Base-by-base conservation (phyloP, 176 grass and related monocot genomes). In the Pharus latifolius region DNA sequence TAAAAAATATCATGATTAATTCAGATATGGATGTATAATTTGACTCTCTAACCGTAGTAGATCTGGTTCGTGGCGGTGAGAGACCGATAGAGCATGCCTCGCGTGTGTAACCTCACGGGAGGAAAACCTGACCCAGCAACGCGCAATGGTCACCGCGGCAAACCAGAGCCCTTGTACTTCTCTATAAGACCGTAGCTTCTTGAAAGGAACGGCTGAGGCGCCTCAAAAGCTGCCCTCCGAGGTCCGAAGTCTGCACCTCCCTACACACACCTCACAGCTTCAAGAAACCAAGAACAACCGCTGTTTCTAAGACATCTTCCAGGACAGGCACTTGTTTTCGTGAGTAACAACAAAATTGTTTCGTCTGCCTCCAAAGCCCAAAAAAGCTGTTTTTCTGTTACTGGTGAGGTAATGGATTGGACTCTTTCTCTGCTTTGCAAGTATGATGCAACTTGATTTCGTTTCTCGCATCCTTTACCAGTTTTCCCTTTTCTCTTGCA, bases 61-160 rank as follows among this genome's bases (percentile, higher is more conserved):
- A n/a, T n/a, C n/a, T n/a, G n/a, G n/a, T n/a, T n/a, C n/a, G n/a
- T n/a, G n/a, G n/a, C n/a, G n/a, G n/a, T n/a, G n/a, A n/a, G n/a
- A n/a, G n/a, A n/a, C n/a, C n/a, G n/a, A n/a, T n/a, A n/a, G n/a
- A n/a, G n/a, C n/a, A n/a, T n/a, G n/a, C n/a, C n/a, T n/a, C n/a
- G n/a, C n/a, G n/a, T n/a, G 51, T 46, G 82, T 60, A 46, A 71
- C 23, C 76, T 69, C 17, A 69, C 69, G 76, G 76, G 75, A 24
- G 75, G 45, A 60, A 43, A 22, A 84, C 2, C 46, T 1, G 76
- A 79, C 53, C 75, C 34, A 29, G 22, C 53, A 2, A 22, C 33
- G 10, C 40, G 26, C 55, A 43, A 16, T 11, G 46, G 16, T 28
- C 58, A 67, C 20, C 76, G 54, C 62, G 55, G 41, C 76, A 20